A percentile compares a stretch with the other conserved stretches of the same genome.
Evolutionary conservation across 306 rosid species (phyloP).

Genomic region (Canavalia ensiformis): DNA sequence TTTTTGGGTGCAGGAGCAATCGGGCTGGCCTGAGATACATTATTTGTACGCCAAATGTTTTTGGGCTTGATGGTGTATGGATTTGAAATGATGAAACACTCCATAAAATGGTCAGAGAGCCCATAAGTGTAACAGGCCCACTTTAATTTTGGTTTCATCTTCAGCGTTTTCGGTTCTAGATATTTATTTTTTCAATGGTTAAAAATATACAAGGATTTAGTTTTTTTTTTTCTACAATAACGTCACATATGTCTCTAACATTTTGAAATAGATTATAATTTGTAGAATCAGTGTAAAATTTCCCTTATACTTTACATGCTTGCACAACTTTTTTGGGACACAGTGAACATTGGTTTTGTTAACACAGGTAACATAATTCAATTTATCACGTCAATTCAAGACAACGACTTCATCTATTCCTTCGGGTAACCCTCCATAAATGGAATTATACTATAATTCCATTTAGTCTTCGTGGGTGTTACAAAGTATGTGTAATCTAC

Average conservation of each 20-base stretch:
- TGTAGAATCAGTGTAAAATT: not conserved
- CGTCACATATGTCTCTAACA: not conserved
- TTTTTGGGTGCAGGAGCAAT: not conserved
- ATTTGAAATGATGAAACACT: not conserved
- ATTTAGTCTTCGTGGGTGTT: not conserved
- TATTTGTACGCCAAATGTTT: not conserved
- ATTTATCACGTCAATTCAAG: too few relatives aligned
- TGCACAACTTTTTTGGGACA: not conserved
- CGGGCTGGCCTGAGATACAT: slow-evolving; percentile 1
- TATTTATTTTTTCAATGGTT: not conserved
- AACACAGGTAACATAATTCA: too few relatives aligned
- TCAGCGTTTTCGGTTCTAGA: not conserved
- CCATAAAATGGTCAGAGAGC: not conserved
- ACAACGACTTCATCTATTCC: too few relatives aligned
- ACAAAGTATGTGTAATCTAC: not conserved
- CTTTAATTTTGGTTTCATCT: not conserved
- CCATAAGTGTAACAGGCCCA: not conserved
- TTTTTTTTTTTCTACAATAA: not conserved
- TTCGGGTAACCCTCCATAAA: too few relatives aligned
- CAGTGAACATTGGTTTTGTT: too few relatives aligned
- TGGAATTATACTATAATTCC: too few relatives aligned
- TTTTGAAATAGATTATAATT: not conserved
- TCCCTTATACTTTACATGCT: not conserved
- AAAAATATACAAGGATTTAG: not conserved
- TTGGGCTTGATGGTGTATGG: not conserved